Base-by-base conservation (phyloP, 2,329 filamentous ascomycete genomes). In the Chaetomium sp. region DNA sequence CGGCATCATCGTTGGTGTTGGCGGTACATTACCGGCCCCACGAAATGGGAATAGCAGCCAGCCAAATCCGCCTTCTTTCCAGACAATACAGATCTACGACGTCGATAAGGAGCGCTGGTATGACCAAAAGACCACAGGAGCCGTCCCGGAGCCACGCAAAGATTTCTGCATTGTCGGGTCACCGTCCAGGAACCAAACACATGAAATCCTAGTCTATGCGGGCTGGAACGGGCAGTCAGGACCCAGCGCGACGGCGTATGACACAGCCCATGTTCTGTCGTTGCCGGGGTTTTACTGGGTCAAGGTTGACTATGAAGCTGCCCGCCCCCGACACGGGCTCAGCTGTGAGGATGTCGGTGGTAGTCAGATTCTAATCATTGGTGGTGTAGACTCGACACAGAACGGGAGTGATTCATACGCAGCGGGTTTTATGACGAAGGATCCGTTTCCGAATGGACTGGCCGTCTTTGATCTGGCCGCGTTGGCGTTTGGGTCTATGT, bases 321-420 rank as follows among this genome's bases (percentile, higher is more conserved):
- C 49, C n/a, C 54, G 55, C 41, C 64, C 63, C 4, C 60, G 62
- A 7, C 59, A 62, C 42, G 60, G 57, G 10, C 53, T 62, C 7
- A 62, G 53, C n/a, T 66, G 64, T 14, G 64, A 64, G 46, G 58
- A 70, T 9, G 66, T 69, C 1, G 68, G 68, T 11, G 66, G 62
- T 1, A 68, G 73, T n/a, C 71, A 74, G 53, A 65, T 74, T 43
- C 65, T 75, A 48, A 71, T 68, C 43, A 71, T 73, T 46, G 68
- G 69, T 0, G 72, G 70, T 3, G 57, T 62, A 11, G 64, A 66
- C 51, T 60, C 53, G 2, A 56, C 58, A 44, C 46, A 53, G 7
- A 44, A 52, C 6, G 36, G 34, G 32, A 12, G 6, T 10, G 14
- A 51, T 36, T 10, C 35, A 10, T 62, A 63, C 53, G 40, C 37